These are phyloP conservation scores for Cryptococcus amylolentus DNA, from an alignment of 1,284 basidiomycete species.

Conservation along the genomic window DNA sequence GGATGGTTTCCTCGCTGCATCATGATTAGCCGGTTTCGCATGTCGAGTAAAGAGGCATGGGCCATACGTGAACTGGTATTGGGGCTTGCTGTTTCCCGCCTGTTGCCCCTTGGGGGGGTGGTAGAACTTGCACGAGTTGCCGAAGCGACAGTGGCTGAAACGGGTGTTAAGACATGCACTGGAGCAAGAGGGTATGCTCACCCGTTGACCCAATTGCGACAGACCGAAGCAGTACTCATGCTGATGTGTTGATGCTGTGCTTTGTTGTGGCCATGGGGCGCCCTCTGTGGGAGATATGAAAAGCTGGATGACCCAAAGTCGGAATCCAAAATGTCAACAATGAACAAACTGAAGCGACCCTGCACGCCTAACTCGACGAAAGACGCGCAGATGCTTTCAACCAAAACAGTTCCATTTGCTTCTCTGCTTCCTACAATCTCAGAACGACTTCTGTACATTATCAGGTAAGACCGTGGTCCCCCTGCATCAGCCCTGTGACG, in stretches of 20 bases:
- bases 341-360: too few species aligned
- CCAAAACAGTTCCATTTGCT: too few species aligned
- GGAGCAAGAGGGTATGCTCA: conserved; percentile 3
- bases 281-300: too few species aligned
- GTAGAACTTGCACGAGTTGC: conserved; percentile 32
- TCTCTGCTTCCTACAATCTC: too few species aligned
- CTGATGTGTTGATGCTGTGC: too few species aligned
- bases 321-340: too few species aligned
- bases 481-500: background rate
- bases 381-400: too few species aligned
- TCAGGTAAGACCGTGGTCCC: background rate
- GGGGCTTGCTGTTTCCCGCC: background rate
- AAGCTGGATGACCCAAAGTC: too few species aligned
- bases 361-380: too few species aligned
- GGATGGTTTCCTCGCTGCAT: conserved; percentile 34
- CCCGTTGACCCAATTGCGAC: conserved; percentile 25
- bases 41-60: background rate
- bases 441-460: background rate
- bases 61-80: background rate
- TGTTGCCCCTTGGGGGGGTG: conserved; percentile 27
- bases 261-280: too few species aligned
- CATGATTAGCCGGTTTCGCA: background rate
- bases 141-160: conserved; percentile 36
- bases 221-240: conserved; percentile 8
- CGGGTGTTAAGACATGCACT: background rate